Conservation (phyloP, 768 basidiomycete genomes). For the Xerocomellus chrysenteron region DNA sequence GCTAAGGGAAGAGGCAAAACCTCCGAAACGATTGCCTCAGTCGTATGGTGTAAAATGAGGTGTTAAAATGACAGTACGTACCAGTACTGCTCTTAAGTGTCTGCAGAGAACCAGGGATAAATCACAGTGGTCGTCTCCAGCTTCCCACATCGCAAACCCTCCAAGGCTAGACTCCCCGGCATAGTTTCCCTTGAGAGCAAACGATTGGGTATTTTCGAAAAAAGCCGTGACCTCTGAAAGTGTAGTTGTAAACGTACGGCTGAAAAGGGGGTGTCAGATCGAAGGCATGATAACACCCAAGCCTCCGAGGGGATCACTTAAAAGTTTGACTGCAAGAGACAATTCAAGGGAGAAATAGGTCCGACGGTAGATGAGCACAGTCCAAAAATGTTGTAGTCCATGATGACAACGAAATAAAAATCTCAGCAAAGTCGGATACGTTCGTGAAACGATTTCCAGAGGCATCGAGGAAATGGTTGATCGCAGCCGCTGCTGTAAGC, state of each 20-base stretch:
- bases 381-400: constrained; percentile 64
- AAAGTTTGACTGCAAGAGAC: constrained; percentile 71
- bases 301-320: constrained; percentile 19
- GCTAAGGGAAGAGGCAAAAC: no score
- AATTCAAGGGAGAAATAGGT: no score
- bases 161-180: constrained; percentile 49
- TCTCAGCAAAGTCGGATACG: constrained; percentile 16
- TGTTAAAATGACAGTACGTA: no score
- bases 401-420: constrained; percentile 52
- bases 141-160: constrained; percentile 73
- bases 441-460: constrained; percentile 45
- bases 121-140: constrained; percentile 63
- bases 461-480: constrained; percentile 60
- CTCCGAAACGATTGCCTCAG: background rate
- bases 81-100: no score
- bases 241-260: constrained; percentile 44
- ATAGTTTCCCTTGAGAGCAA: constrained; percentile 56
- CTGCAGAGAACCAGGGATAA: constrained; percentile 30
- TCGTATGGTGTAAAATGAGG: no score
- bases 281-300: background rate
- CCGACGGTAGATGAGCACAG: constrained; percentile 12
- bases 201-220: constrained; percentile 60
- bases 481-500: constrained; percentile 64
- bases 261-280: constrained; percentile 24
- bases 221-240: constrained; percentile 53